Conservation (phyloP, 352 stramenopile genomes). For the Phytophthora nicotianae region DNA sequence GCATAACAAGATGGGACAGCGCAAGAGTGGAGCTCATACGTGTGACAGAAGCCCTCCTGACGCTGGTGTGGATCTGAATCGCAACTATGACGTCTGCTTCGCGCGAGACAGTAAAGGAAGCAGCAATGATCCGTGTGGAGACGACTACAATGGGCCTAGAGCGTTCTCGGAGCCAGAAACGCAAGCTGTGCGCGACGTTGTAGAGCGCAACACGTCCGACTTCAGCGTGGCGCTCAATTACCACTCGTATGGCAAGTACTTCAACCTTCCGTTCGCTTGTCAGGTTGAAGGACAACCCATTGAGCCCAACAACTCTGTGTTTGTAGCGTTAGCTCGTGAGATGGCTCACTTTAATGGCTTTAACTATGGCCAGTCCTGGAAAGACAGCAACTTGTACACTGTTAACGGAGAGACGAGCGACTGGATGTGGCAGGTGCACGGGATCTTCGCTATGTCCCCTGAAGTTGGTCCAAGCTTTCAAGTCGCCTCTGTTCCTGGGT, state of each 20-base stretch:
- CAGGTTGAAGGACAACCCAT: slow-evolving; percentile 56
- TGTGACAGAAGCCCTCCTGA: slow-evolving; percentile 41
- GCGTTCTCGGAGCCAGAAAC: slow-evolving; percentile 88
- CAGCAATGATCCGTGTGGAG: slow-evolving; percentile 65
- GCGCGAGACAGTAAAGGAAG: slow-evolving; percentile 62
- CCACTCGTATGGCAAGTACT: slow-evolving; percentile 83
- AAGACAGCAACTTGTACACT: slow-evolving; percentile 84
- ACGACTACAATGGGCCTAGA: slow-evolving; percentile 71
- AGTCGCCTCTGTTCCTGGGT: slow-evolving; percentile 42
- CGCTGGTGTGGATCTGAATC: slow-evolving; percentile 79
- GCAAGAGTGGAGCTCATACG: slow-evolving; percentile 68
- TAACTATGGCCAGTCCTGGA: slow-evolving; percentile 79
- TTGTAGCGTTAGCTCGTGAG: slow-evolving; percentile 58
- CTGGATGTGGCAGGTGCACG: slow-evolving; percentile 84
- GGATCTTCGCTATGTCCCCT: slow-evolving; percentile 86
- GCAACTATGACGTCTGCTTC: slow-evolving; percentile 88
- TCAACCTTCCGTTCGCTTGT: slow-evolving; percentile 87
- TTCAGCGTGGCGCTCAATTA: slow-evolving; percentile 82
- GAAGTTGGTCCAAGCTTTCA: slow-evolving; percentile 78
- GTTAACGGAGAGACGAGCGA: slow-evolving; percentile 90
- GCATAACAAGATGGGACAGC: slow-evolving; percentile 49
- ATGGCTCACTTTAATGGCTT: slow-evolving; percentile 83
- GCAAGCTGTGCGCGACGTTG: slow-evolving; percentile 66
- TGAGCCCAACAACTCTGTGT: slow-evolving; percentile 44
- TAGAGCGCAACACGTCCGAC: slow-evolving; percentile 53